A percentile compares a stretch with the other conserved stretches of the same genome.
Conservation (phyloP, 192 early-diverging fungal species). For the Entomortierella beljakovae region DNA sequence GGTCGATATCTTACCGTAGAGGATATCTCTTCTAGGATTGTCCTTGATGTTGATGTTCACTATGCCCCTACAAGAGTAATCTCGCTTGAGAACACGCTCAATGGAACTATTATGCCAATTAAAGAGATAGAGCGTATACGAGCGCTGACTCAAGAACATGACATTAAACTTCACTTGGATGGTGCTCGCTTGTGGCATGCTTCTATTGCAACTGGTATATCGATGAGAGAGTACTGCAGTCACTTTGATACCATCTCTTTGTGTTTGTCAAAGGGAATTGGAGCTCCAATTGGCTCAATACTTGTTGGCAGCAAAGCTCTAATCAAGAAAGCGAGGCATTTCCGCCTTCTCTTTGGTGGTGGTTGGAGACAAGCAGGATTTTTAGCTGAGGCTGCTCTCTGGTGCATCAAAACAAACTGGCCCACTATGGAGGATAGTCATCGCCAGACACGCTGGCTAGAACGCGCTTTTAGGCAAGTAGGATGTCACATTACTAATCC, state of each 20-base stretch:
- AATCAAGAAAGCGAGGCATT: slow-evolving; percentile 83
- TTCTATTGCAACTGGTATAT: slow-evolving; percentile 70
- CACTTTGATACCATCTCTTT: slow-evolving; percentile 87
- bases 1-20: slow-evolving; percentile 71
- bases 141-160: slow-evolving; percentile 60
- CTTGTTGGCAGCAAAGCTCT: slow-evolving; percentile 76
- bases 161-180: slow-evolving; percentile 83
- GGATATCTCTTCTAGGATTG: slow-evolving; percentile 65
- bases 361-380: slow-evolving; percentile 92
- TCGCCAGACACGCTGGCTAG: slow-evolving; percentile 69
- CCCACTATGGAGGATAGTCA: slow-evolving; percentile 80
- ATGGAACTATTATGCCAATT: slow-evolving; percentile 83
- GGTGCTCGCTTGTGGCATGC: slow-evolving; percentile 95
- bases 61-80: slow-evolving; percentile 83
- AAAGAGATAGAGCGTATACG: slow-evolving; percentile 77
- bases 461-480: slow-evolving; percentile 62
- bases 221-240: slow-evolving; percentile 71
- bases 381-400: slow-evolving; percentile 80
- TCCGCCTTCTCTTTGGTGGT: slow-evolving; percentile 91
- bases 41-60: slow-evolving; percentile 75
- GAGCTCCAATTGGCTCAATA: slow-evolving; percentile 89
- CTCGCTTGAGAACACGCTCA: slow-evolving; percentile 90
- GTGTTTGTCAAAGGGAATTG: slow-evolving; percentile 92
- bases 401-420: slow-evolving; percentile 78
- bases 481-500: slow-evolving; percentile 74